Base-by-base conservation (phyloP, 2,329 filamentous ascomycete genomes). In the Colletotrichum eremochloae region DNA sequence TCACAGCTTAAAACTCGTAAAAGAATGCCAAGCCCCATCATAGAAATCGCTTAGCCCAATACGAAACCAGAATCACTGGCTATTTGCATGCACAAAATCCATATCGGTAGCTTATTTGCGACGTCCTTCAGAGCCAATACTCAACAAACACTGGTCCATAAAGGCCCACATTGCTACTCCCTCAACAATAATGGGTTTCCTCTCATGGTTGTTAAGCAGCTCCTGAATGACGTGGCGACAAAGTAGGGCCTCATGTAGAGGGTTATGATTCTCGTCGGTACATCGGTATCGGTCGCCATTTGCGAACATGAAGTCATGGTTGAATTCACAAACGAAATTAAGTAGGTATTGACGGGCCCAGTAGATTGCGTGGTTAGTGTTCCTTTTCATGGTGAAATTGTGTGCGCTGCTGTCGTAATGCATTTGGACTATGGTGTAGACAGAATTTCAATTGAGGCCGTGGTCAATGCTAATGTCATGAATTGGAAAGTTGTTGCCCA, bases 141-240 rank as follows among this genome's bases (percentile, higher is more conserved):
- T 20, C 6, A 2, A 2, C 42, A 6, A 20, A 44, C 18, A 7
- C 44, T 9, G 24, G 24, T 31, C 24, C 48, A 31, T 6, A 24
- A 24, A 52, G 1, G 8, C 48, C 48, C 48, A 52, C 14, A 6
- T 31, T 15, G 48, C 20, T 52, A 3, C 2, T 31, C 24, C 24
- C 24, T 0, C 1, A 14, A 12, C 0, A 12, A 24, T 5, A 12
- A 14, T 3, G 11, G 14, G 4, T 14, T 3, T 0, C 1, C 4
- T 29, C 3, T 52, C 24, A 12, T 2, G 5, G 24, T 29, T 31
- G 3, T 6, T 2, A 52, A 6, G 9, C 14, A 52, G 24, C 24
- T 52, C 24, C 48, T 52, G 24, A 0, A 52, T 18, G 12, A 52
- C 24, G 14, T 52, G 24, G 48, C 48, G 48, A 52, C 24, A 52